Evolutionary conservation across 2,329 filamentous ascomycete species (phyloP), one percentile per base, ranked within the genome.

Genomic region (Pseudocercospora musae): DNA sequence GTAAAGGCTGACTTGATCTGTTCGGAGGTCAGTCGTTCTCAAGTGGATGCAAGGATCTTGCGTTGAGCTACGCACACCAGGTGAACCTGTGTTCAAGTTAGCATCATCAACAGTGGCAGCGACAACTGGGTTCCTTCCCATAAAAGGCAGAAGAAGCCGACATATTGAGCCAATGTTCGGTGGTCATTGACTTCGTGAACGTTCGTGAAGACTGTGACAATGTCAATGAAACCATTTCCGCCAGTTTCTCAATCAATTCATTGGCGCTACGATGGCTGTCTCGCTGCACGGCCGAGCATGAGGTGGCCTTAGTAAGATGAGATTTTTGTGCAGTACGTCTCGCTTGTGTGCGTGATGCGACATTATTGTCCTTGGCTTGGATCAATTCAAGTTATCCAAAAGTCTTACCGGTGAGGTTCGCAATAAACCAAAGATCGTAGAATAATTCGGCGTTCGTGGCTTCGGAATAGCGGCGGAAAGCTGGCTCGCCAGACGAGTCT

Each of bases 381-480:
- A 11, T 4, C 1, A 10, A 31, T 31, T 29, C 2, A 10, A 11
- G 10, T 31, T 31, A 31, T 31, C 4, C 4, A 10, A 31, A 4
- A 11, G 1, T 31, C 29, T 31, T 31, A 31, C 29, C 15, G 2
- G 84, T 85, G 57, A 89, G 78, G 68, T 89, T 89, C 59, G 85
- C 87, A 7, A 88, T 84, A 63, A 87, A 85, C 68, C 86, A 86
- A 1, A 86, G 75, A 70, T 86, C 84, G 68, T 84, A 86, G 69
- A 86, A 86, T 3, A 86, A 75, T 68, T 86, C 81, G 44, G 83
- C 78, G 20, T 82, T 80, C 3, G 79, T 84, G 13, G 83, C 80
- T 72, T 85, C 82, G 11, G 75, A 72, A 65, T 79, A 77, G 29
- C 75, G 74, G 59, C 77, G 76, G 54, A 82, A 78, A 37, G 69